Percentiles rank a stretch among this genome's conserved stretches.
Evolutionary conservation across 768 basidiomycete species (phyloP).

Genomic region (Obba rivulosa): DNA sequence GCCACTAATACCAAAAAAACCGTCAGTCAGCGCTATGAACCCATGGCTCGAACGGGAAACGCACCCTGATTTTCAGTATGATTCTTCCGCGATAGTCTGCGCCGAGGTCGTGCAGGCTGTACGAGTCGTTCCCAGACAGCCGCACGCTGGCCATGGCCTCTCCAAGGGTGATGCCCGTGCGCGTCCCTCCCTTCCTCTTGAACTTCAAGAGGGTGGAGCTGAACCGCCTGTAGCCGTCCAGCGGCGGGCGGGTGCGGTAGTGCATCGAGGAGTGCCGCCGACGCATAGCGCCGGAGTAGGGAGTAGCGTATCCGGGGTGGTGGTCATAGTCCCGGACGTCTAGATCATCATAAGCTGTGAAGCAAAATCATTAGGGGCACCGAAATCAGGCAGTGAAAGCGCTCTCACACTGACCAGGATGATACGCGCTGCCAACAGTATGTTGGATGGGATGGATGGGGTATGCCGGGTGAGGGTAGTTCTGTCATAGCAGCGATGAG

Average conservation of each 20-base stretch:
- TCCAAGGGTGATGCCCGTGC: constrained; percentile 58
- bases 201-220: constrained; percentile 59
- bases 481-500: constrained; percentile 13
- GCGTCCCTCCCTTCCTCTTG: constrained; percentile 65
- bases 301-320: constrained; percentile 11
- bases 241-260: constrained; percentile 5
- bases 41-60: constrained; percentile 17
- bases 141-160: constrained; percentile 64
- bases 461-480: constrained; percentile 41
- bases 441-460: constrained; percentile 33
- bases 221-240: constrained; percentile 42
- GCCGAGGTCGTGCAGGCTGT: constrained; percentile 58
- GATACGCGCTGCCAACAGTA: constrained; percentile 17
- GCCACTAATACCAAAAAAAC: constrained; percentile 43
- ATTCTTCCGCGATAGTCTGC: constrained; percentile 58
- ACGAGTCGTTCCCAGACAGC: constrained; percentile 58
- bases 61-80: constrained; percentile 55
- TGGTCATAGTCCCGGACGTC: constrained; percentile 32
- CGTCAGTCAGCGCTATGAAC: constrained; percentile 2
- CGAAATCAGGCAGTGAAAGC: not conserved
- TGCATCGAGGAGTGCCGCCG: constrained; percentile 46
- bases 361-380: constrained; percentile 1
- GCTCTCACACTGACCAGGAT: constrained; percentile 16
- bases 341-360: constrained; percentile 51
- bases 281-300: constrained; percentile 10